phyloP scores from a whole-genome alignment of 345 rosid species.

The Mangifera indica region DNA sequence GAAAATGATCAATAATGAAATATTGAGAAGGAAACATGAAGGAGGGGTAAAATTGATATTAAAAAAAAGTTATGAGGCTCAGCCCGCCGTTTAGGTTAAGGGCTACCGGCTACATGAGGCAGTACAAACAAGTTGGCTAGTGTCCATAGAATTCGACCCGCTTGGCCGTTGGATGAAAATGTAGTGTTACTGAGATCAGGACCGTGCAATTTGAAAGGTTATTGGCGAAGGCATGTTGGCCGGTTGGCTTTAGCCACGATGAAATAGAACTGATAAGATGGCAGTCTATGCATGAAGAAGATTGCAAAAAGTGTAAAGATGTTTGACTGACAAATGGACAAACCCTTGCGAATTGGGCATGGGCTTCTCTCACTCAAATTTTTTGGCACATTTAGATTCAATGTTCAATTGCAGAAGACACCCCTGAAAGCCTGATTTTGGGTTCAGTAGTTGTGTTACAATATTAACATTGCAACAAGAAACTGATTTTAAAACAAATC shows the following conservation, averaged over 20 bases:
- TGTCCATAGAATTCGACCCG: neutral
- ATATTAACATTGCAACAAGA: too few relatives aligned
- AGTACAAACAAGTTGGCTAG: neutral
- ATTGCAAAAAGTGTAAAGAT: neutral
- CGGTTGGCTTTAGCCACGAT: neutral
- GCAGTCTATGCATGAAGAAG: neutral
- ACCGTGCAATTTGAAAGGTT: slow-evolving; percentile 30
- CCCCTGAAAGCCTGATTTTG: too few relatives aligned
- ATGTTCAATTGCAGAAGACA: too few relatives aligned
- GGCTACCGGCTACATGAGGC: too few relatives aligned
- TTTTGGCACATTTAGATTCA: neutral
- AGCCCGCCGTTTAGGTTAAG: too few relatives aligned
- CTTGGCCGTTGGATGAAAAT: neutral
- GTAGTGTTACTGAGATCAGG: slow-evolving; percentile 29
- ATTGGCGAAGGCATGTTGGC: slow-evolving; percentile 26
- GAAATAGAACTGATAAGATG: neutral
- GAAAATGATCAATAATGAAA: neutral
- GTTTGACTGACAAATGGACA: slow-evolving; percentile 8
- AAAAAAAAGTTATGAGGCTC: too few relatives aligned
- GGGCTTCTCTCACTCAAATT: neutral
- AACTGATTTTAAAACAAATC: too few relatives aligned
- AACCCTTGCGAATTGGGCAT: neutral
- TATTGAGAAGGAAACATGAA: neutral
- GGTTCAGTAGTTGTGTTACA: too few relatives aligned
- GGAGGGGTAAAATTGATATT: neutral